These are phyloP conservation scores for Lobulomyces angularis DNA, from an alignment of 192 early-diverging fungal genomes.

Conservation along the genomic window DNA sequence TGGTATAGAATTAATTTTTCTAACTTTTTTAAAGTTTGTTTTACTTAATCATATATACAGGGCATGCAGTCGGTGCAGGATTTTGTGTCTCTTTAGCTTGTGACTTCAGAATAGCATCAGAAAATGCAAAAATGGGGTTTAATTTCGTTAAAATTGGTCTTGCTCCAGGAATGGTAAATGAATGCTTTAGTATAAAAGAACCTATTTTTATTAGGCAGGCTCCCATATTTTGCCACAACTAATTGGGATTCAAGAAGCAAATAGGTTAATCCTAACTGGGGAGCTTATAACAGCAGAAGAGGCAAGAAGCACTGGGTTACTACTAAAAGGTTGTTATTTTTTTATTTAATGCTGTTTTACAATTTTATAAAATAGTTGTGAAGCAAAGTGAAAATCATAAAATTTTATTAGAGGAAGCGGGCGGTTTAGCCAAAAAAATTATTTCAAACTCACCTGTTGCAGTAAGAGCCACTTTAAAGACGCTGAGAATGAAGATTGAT, in stretches of 20 bases:
- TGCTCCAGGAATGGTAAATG: conserved; percentile 19
- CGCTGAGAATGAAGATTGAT: conserved; percentile 11
- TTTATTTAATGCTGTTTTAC: not conserved
- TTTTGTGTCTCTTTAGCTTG: conserved; percentile 11
- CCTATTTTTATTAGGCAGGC: too few relatives aligned
- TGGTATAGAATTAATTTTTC: conserved; percentile 1
- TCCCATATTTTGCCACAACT: conserved; percentile 15
- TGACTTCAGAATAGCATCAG: conserved; percentile 10
- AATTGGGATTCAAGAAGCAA: conserved; percentile 16
- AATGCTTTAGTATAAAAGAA: too few relatives aligned
- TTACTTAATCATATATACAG: not conserved
- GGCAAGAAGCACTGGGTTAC: conserved; percentile 9
- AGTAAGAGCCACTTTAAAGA: conserved; percentile 14
- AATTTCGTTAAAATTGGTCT: conserved; percentile 16
- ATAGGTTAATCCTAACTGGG: conserved; percentile 19
- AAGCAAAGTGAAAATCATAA: conserved; percentile 1
- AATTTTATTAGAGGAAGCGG: not conserved
- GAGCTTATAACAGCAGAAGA: conserved; percentile 16
- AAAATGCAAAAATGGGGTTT: conserved; percentile 11
- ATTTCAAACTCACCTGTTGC: conserved; percentile 18
- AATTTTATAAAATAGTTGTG: not conserved
- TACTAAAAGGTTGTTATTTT: conserved; percentile 1
- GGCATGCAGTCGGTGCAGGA: conserved; percentile 18
- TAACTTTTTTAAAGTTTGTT: not conserved
- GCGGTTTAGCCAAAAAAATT: conserved; percentile 11